Conservation (phyloP, 345 rosid genomes). For the Gossypium raimondii region DNA sequence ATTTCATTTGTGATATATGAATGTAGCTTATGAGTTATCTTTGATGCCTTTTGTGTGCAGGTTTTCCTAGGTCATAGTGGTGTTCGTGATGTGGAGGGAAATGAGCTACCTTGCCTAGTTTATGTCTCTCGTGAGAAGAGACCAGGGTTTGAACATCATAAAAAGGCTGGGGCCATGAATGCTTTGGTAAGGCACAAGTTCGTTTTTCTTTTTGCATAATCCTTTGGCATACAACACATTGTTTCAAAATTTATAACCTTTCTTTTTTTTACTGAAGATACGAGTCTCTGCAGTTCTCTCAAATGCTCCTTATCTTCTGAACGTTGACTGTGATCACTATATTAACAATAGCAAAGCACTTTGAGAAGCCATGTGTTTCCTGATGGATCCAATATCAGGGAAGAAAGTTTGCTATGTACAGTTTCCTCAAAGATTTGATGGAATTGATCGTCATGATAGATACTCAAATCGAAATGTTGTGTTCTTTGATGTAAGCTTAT, state of each 20-base stretch:
- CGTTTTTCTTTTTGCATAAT: neutral
- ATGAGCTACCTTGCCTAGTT: constrained; percentile 82
- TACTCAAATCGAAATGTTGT: constrained; percentile 96
- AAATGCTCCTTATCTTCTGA: constrained; percentile 88
- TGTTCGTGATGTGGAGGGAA: constrained; percentile 68
- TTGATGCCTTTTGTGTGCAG: constrained; percentile 30
- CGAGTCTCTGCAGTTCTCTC: constrained; percentile 94
- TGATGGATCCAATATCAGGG: constrained; percentile 93
- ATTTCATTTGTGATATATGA: neutral
- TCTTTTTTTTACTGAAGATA: constrained; percentile 35
- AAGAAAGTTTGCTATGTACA: constrained; percentile 96
- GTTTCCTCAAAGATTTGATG: constrained; percentile 98
- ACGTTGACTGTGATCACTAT: constrained; percentile 94
- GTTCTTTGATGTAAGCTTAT: constrained; percentile 84
- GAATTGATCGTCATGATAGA: constrained; percentile 94
- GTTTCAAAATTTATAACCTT: constrained; percentile 3
- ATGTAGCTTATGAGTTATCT: neutral
- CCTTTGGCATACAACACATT: neutral
- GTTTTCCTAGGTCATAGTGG: constrained; percentile 87
- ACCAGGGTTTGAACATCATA: constrained; percentile 97
- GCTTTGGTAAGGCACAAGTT: constrained; percentile 49
- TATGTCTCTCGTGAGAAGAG: constrained; percentile 99
- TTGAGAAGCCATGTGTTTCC: constrained; percentile 97
- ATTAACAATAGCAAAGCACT: constrained; percentile 93
- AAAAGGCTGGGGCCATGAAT: constrained; percentile 99